These are phyloP conservation scores for Saccharum hybrid DNA, from an alignment of 202 grass and related monocot species.

Conservation along the genomic window DNA sequence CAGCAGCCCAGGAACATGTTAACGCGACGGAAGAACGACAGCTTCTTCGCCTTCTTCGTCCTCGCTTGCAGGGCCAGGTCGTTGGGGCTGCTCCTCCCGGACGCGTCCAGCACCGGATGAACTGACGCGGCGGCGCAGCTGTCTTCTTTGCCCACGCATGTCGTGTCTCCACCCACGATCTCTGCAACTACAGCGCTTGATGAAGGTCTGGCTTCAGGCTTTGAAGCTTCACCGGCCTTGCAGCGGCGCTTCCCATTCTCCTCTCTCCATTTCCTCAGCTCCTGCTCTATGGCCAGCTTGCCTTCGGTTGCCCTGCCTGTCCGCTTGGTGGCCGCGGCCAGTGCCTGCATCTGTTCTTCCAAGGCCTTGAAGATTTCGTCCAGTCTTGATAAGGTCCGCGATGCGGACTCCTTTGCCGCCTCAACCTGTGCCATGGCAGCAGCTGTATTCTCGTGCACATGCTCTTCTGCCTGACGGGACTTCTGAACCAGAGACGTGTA, in stretches of 20 bases:
- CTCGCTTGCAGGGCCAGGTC: background rate
- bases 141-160: constrained; percentile 47
- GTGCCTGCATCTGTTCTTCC: constrained; percentile 52
- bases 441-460: constrained; percentile 30
- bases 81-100: constrained; percentile 44
- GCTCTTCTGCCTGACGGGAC: constrained; percentile 48
- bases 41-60: constrained; percentile 48
- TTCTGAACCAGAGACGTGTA: constrained; percentile 60
- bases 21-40: constrained; percentile 52
- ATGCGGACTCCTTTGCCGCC: constrained; percentile 57
- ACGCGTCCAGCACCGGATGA: constrained; percentile 42
- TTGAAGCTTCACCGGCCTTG: constrained; percentile 43
- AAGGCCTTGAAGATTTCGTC: constrained; percentile 45
- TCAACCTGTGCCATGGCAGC: constrained; percentile 50
- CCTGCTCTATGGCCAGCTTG: constrained; percentile 73
- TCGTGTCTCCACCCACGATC: constrained; percentile 22
- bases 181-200: background rate
- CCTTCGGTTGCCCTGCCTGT: constrained; percentile 37
- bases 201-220: constrained; percentile 23
- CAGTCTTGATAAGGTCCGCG: constrained; percentile 43
- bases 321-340: constrained; percentile 40
- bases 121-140: background rate
- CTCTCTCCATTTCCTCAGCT: constrained; percentile 66
- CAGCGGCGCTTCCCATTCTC: constrained; percentile 43
- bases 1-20: constrained; percentile 49